A percentile compares a stretch with the other conserved stretches of the same genome.
These are phyloP conservation scores for Fusarium bulbicola DNA, from an alignment of 2,329 filamentous ascomycete genomes.

Conservation along the genomic window DNA sequence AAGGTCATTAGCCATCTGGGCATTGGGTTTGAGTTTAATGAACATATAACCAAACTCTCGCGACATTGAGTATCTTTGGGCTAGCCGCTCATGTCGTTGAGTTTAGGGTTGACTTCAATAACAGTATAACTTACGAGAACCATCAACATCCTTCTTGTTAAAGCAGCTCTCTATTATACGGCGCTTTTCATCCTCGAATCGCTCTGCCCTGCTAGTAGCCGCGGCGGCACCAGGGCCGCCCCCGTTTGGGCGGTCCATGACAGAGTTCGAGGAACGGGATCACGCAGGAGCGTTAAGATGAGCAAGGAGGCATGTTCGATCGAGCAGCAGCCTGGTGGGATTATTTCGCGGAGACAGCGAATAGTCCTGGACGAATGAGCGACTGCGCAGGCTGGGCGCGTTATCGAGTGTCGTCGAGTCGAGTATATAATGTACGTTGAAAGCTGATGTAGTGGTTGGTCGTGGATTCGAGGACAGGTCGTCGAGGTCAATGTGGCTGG, in stretches of 20 bases:
- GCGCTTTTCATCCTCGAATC: constrained; percentile 95
- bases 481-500: constrained; percentile 40
- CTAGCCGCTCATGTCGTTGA: background rate
- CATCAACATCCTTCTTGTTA: constrained; percentile 86
- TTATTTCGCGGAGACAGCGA: background rate
- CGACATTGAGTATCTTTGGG: background rate
- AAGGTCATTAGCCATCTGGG: constrained; percentile 6
- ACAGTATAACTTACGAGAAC: constrained; percentile 72
- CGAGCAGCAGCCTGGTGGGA: constrained; percentile 2
- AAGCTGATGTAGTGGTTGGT: constrained; percentile 14
- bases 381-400: constrained; percentile 9
- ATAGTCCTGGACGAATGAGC: background rate
- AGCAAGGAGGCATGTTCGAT: constrained; percentile 44
- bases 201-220: constrained; percentile 69
- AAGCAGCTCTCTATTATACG: constrained; percentile 97
- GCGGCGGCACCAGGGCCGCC: constrained; percentile 47
- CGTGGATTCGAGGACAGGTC: constrained; percentile 34
- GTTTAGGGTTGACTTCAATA: constrained; percentile 18
- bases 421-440: background rate
- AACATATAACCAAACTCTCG: background rate
- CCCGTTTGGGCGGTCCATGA: constrained; percentile 54
- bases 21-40: background rate
- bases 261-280: constrained; percentile 33
- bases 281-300: constrained; percentile 38
- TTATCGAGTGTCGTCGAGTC: background rate